Percentiles rank a stretch among this genome's conserved stretches.
These are phyloP conservation scores for Zasmidium citrigriseum DNA, from an alignment of 2,329 filamentous ascomycete genomes.

Conservation along the genomic window DNA sequence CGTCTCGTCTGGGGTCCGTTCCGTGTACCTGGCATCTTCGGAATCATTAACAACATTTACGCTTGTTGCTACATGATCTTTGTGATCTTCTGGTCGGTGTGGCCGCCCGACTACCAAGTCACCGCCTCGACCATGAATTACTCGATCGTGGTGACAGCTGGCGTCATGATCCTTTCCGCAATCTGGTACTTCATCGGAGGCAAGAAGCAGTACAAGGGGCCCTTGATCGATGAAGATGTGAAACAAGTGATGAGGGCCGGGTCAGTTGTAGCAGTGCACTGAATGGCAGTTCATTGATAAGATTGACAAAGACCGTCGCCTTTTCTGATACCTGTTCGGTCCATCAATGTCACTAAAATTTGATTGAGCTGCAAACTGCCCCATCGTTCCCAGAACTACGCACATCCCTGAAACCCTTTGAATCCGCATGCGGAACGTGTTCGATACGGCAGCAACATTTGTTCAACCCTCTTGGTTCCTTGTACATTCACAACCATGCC, in stretches of 20 bases:
- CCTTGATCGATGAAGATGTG: constrained; percentile 39
- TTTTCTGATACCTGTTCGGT: too few species aligned
- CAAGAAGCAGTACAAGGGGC: constrained; percentile 40
- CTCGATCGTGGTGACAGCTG: constrained; percentile 40
- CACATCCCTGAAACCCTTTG: neutral
- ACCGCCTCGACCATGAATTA: constrained; percentile 46
- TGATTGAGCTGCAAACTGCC: neutral
- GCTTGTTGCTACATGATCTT: constrained; percentile 56
- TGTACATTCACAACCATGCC: constrained; percentile 18
- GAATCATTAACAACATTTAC: constrained; percentile 57
- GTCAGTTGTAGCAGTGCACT: neutral
- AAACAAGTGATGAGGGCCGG: constrained; percentile 30
- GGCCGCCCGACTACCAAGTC: constrained; percentile 42
- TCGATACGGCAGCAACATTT: neutral
- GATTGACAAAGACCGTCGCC: neutral
- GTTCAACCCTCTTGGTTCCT: neutral
- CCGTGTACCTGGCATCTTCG: constrained; percentile 53
- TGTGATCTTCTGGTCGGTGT: constrained; percentile 59
- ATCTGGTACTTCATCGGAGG: constrained; percentile 40
- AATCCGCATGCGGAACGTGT: neutral
- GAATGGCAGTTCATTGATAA: neutral
- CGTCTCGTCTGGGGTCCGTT: constrained; percentile 58
- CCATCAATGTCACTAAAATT: neutral
- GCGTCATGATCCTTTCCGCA: constrained; percentile 38
- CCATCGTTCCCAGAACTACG: neutral